Percentiles rank a stretch among this genome's conserved stretches.
phyloP scores from a whole-genome alignment of 768 basidiomycete species.

The Xerocomellus chrysenteron region DNA sequence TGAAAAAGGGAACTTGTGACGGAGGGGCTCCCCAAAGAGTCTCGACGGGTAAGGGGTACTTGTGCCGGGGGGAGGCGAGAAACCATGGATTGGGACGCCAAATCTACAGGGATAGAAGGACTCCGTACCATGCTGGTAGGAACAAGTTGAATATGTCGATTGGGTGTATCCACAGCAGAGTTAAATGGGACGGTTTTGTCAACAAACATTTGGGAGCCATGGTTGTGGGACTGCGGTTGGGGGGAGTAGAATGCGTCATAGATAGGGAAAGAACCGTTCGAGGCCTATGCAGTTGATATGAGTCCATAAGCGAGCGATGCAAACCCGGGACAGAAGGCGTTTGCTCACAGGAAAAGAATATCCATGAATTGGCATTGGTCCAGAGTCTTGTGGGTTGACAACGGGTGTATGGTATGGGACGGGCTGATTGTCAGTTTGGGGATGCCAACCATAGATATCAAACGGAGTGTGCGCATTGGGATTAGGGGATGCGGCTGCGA shows the following conservation, averaged over 20 bases:
- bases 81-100: neutral
- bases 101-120: too few relatives aligned
- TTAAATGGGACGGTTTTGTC: neutral
- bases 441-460: too few relatives aligned
- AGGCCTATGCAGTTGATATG: neutral
- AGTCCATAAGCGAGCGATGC: neutral
- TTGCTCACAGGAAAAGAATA: neutral
- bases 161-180: too few relatives aligned
- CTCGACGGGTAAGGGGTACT: neutral
- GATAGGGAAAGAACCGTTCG: neutral
- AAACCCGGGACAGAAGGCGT: too few relatives aligned
- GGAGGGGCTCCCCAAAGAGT: neutral
- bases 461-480: too few relatives aligned
- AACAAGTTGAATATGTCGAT: neutral
- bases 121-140: fast-evolving
- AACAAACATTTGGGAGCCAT: neutral
- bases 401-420: too few relatives aligned
- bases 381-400: neutral
- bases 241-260: too few relatives aligned
- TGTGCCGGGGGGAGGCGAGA: too few relatives aligned
- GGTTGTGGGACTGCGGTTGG: neutral
- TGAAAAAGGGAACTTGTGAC: neutral
- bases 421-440: neutral
- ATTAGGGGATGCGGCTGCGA: neutral
- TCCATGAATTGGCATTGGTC: too few relatives aligned